Base-by-base conservation (phyloP, 768 basidiomycete species). In the Calocera viscosa region DNA sequence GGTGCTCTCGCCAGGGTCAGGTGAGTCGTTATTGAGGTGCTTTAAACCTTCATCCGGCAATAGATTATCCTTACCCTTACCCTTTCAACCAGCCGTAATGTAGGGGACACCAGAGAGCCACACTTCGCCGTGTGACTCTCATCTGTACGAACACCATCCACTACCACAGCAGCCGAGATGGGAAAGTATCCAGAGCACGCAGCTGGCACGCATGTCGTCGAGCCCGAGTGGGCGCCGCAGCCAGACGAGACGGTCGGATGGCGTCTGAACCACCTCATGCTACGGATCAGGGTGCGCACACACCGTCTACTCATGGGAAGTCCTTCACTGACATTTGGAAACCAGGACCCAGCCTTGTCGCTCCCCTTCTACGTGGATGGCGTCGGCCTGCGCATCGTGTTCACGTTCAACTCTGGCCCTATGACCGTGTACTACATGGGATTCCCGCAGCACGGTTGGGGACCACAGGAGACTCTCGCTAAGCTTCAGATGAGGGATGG, bases 181-280 rank as follows among this genome's bases (percentile, higher is more conserved):
- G 53, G 53, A 19, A 60, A 60, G 19, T 14, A 28, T 30, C 11
- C 53, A 2, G 53, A 14, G 19, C 53, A 14, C 19, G 26, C 14
- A 26, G 14, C 53, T 2, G 53, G 53, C 10, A 2, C 30, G 53
- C 53, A 60, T 32, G 53, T 60, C 30, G 19, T 60, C 24, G 14
- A 12, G 26, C 14, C 7, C 14, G 53, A 60, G 22, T 60, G 53
- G 53, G 53, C 53, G 53, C 53, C 53, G 7, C 53, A 60, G 30
- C 53, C 53, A 16, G 53, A 60, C 14, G 53, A 60, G 26, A 60
- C 53, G 19, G 30, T 22, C 26, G 30, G 30, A 26, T 60, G 53
- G 53, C 53, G 53, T 5, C 10, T 60, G 53, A 60, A 60, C 53
- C 53, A 60, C 30, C 26, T 60, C 30, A 60, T 60, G 53, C 53